Percentiles rank a stretch among this genome's conserved stretches.
Evolutionary conservation across 768 basidiomycete genomes (phyloP).

Genomic region (Russula ochroleuca): DNA sequence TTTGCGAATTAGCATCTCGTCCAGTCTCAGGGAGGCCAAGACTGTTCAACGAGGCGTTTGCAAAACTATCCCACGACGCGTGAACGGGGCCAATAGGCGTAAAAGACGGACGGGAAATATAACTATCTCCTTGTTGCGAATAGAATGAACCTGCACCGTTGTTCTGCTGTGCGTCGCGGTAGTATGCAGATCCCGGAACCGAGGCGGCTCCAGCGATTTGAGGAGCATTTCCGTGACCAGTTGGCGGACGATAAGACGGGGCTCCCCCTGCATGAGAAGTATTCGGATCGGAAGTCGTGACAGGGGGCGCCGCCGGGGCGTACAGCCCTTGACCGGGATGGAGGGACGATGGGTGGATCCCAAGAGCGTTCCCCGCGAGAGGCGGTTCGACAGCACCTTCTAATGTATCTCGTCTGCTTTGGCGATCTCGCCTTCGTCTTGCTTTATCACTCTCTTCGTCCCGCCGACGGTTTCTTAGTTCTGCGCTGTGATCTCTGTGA

Average conservation of each 20-base stretch:
- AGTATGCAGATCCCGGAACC: constrained; percentile 10
- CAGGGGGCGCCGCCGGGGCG: not conserved
- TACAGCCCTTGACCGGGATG: constrained; percentile 14
- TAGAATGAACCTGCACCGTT: not conserved
- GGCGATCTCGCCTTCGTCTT: constrained; percentile 15
- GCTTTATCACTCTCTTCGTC: constrained; percentile 15
- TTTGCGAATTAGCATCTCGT: constrained; percentile 1
- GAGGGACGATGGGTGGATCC: constrained; percentile 10
- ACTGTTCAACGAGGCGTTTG: constrained; percentile 21
- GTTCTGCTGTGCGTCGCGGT: constrained; percentile 5
- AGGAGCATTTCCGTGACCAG: constrained; percentile 6
- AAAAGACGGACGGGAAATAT: constrained; percentile 15
- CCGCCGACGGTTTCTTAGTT: constrained; percentile 17
- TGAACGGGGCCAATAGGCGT: constrained; percentile 17
- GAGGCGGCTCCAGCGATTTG: constrained; percentile 4
- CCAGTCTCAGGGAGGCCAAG: constrained; percentile 22
- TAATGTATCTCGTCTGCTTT: constrained; percentile 10
- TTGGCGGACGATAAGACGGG: not conserved
- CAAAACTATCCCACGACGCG: constrained; percentile 14
- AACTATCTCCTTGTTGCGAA: not conserved
- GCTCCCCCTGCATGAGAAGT: constrained; percentile 10
- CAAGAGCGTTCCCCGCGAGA: constrained; percentile 16
- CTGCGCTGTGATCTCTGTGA: constrained; percentile 19
- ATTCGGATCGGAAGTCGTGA: constrained; percentile 1
- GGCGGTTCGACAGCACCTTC: not conserved